Evolutionary conservation across 2,329 filamentous ascomycete species (phyloP).

Genomic region (Alternaria postmessia): DNA sequence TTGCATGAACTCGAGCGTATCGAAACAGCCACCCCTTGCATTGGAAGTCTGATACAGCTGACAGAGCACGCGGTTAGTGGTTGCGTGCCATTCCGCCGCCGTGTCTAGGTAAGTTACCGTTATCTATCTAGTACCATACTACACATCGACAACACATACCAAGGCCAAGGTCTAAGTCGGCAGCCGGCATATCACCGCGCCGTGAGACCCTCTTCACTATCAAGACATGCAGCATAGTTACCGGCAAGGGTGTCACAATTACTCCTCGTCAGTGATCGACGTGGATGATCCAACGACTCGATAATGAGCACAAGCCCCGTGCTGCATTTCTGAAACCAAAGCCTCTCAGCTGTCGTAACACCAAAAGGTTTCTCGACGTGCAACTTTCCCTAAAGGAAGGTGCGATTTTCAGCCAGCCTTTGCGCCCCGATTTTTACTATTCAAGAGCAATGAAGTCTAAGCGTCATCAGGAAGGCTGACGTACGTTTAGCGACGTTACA

Average conservation of each 20-base stretch:
- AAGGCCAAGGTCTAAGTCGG: not conserved
- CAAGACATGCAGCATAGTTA: not conserved
- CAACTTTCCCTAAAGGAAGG: not conserved
- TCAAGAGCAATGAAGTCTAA: slow-evolving; percentile 7
- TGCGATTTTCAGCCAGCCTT: slow-evolving; percentile 1
- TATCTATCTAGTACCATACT: not conserved
- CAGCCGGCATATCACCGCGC: not conserved
- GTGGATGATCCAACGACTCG: not conserved
- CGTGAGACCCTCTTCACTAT: slow-evolving; percentile 2
- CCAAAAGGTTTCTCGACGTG: not conserved
- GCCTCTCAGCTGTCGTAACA: not conserved
- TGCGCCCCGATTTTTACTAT: not conserved
- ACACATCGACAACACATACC: not conserved
- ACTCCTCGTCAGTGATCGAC: not conserved
- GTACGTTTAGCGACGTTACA: slow-evolving; percentile 14
- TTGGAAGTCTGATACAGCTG: slow-evolving; percentile 2
- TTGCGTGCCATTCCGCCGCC: not conserved
- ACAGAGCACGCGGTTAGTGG: not conserved
- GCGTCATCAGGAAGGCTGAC: slow-evolving; percentile 22
- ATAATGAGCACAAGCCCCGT: not conserved
- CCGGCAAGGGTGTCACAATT: not conserved
- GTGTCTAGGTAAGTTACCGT: not conserved
- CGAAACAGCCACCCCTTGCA: slow-evolving; percentile 9
- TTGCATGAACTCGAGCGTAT: slow-evolving; percentile 3
- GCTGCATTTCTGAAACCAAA: slow-evolving; percentile 2